A percentile compares a stretch with the other conserved stretches of the same genome.
phyloP scores from a whole-genome alignment of 768 basidiomycete genomes.

The Russula brevipes region DNA sequence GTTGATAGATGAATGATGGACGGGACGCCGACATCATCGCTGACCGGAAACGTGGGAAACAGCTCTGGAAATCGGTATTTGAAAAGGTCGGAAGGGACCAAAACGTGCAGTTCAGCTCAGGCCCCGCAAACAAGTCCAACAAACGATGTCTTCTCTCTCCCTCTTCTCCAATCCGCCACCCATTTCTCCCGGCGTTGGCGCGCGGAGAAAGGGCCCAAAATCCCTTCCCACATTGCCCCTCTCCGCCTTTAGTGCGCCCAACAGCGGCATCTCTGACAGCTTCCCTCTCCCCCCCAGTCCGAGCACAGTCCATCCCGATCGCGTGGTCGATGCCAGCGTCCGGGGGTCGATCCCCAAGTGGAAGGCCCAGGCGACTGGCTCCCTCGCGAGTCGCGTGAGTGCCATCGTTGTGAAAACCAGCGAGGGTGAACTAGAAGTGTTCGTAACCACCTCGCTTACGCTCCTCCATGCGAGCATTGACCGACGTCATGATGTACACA shows the following conservation, averaged over 20 bases:
- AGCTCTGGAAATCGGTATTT: no score
- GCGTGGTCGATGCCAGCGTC: slow-evolving; percentile 66
- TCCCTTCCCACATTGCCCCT: slow-evolving; percentile 65
- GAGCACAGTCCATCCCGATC: slow-evolving; percentile 54
- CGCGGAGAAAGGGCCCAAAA: slow-evolving; percentile 59
- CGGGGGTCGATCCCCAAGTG: slow-evolving; percentile 44
- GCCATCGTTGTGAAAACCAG: slow-evolving; percentile 44
- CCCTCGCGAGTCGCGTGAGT: slow-evolving; percentile 41
- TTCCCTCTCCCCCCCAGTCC: slow-evolving; percentile 70
- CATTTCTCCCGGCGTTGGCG: slow-evolving; percentile 40
- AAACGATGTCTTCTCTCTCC: slow-evolving; percentile 9
- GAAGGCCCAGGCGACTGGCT: slow-evolving; percentile 47
- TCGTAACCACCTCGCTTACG: slow-evolving; percentile 25
- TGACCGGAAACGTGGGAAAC: no score
- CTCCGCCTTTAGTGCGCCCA: slow-evolving; percentile 72
- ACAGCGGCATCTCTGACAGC: slow-evolving; percentile 56
- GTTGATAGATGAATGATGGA: no score
- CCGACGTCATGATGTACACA: not conserved
- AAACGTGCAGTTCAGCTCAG: no score
- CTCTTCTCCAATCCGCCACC: slow-evolving; percentile 27
- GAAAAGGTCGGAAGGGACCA: no score
- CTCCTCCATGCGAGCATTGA: not conserved
- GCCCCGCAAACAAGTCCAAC: no score
- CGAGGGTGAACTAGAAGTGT: slow-evolving; percentile 40
- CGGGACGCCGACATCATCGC: no score